A percentile compares a stretch with the other conserved stretches of the same genome.
phyloP scores from a whole-genome alignment of 2,329 filamentous ascomycete species.

The Sphaceloma murrayae region DNA sequence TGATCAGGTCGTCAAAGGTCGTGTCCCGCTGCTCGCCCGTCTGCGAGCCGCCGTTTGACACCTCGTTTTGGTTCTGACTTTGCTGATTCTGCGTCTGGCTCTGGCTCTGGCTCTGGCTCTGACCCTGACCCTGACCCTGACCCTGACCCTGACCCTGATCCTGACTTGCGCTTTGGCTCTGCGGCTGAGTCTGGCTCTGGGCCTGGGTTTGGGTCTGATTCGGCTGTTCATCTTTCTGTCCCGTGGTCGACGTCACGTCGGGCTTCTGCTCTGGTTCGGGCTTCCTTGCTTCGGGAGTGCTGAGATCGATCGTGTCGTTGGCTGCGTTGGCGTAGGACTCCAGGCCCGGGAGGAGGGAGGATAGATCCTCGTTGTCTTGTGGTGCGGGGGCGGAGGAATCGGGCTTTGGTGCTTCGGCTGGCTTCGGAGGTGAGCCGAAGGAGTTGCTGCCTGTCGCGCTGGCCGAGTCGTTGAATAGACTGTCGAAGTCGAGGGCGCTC shows the following conservation, averaged over 20 bases:
- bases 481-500: constrained; percentile 28
- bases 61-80: not conserved
- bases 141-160: not conserved
- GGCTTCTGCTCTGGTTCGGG: not conserved
- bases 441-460: constrained; percentile 21
- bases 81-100: constrained; percentile 2
- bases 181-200: not conserved
- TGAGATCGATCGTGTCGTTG: constrained; percentile 21
- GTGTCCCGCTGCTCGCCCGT: constrained; percentile 19
- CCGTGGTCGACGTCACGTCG: too few relatives aligned
- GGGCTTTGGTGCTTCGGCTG: not conserved
- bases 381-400: constrained; percentile 1
- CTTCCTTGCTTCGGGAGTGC: constrained; percentile 5
- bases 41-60: constrained; percentile 5
- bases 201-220: constrained; percentile 19
- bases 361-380: constrained; percentile 26
- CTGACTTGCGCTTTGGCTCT: not conserved
- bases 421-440: constrained; percentile 18
- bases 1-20: constrained; percentile 31
- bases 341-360: constrained; percentile 33
- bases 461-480: constrained; percentile 27
- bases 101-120: constrained; percentile 13
- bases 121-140: not conserved
- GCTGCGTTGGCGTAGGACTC: constrained; percentile 33
- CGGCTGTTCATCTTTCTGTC: constrained; percentile 19